Evolutionary conservation across 2,329 filamentous ascomycete genomes (phyloP), one percentile per base, ranked within the genome.

Genomic region (Arthroderma sp.): DNA sequence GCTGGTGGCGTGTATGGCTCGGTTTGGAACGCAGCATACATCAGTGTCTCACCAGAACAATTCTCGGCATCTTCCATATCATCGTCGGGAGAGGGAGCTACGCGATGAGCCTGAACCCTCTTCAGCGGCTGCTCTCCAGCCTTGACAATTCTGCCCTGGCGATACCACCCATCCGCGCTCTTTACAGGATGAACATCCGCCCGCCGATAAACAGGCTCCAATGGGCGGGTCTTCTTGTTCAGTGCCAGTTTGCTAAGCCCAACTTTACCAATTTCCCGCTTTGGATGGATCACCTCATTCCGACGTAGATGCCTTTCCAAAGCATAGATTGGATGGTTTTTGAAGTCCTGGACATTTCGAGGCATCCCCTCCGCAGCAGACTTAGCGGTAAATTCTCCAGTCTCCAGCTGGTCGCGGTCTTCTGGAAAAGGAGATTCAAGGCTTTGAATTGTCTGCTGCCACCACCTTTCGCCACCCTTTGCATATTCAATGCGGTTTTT

Each of bases 91-190:
- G 10, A 27, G 29, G 29, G 22, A 52, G 59, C 55, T 61, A 57
- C 51, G 62, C 53, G 66, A 72, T 0, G 72, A 68, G 32, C 8
- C 11, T 34, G 32, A 2, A 86, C 66, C 58, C 82, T 81, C 59
- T 94, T 96, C 9, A 84, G 72, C 0, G 91, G 86, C 45, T 91
- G 82, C 59, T 94, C 85, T 9, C 82, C 78, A 0, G 77, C 66
- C 52, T 78, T 85, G 5, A 98, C 77, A 51, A 87, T 81, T 28
- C 86, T 74, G 0, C 91, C 91, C 48, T 89, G 66, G 2, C 88
- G 79, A 61, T 91, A 95, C 93, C 91, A 98, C 51, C 83, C 86
- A 53, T 94, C 86, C 3, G 78, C 80, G 50, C 80, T 93, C 50
- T 80, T 77, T 1, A 86, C 86, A 4, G 78, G 57, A 43, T 85